A percentile compares a stretch with the other conserved stretches of the same genome.
phyloP scores from a whole-genome alignment of 306 rosid species.

The Castanea sativa region DNA sequence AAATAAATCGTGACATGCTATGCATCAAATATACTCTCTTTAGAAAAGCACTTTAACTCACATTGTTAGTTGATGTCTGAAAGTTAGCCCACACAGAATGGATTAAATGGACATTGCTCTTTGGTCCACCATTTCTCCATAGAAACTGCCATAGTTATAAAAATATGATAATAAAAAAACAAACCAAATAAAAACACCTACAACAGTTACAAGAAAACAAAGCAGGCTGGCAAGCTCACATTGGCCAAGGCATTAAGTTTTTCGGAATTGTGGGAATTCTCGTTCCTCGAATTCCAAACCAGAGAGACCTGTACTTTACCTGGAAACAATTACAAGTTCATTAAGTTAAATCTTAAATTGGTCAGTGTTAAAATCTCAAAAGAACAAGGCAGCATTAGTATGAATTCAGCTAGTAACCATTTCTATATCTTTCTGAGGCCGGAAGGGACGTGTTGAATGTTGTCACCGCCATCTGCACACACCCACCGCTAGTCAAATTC shows the following conservation, averaged over 20 bases:
- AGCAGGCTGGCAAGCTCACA: constrained; percentile 43
- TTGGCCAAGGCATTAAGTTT: constrained; percentile 72
- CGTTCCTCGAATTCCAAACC: constrained; percentile 94
- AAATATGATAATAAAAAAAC: background rate
- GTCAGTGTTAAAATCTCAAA: constrained; percentile 1
- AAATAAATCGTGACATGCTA: background rate
- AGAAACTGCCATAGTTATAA: constrained; percentile 49
- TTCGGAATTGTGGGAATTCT: constrained; percentile 56
- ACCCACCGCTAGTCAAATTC: constrained; percentile 20
- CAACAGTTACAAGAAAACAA: background rate
- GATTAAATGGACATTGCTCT: constrained; percentile 60
- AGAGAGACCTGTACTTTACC: constrained; percentile 90
- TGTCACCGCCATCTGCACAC: constrained; percentile 92
- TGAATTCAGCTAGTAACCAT: constrained; percentile 46
- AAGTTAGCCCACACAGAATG: constrained; percentile 98
- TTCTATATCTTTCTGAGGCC: constrained; percentile 71
- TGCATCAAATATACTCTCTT: background rate
- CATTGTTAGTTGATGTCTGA: constrained; percentile 92
- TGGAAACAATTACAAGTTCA: constrained; percentile 24
- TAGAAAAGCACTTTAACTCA: constrained; percentile 39
- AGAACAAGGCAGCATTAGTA: background rate
- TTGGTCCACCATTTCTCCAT: constrained; percentile 87
- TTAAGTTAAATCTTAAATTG: constrained; percentile 17
- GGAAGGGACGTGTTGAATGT: constrained; percentile 81
- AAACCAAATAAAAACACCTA: background rate